Base-by-base conservation (phyloP, 2,329 filamentous ascomycete genomes). In the Sphaceloma murrayae region DNA sequence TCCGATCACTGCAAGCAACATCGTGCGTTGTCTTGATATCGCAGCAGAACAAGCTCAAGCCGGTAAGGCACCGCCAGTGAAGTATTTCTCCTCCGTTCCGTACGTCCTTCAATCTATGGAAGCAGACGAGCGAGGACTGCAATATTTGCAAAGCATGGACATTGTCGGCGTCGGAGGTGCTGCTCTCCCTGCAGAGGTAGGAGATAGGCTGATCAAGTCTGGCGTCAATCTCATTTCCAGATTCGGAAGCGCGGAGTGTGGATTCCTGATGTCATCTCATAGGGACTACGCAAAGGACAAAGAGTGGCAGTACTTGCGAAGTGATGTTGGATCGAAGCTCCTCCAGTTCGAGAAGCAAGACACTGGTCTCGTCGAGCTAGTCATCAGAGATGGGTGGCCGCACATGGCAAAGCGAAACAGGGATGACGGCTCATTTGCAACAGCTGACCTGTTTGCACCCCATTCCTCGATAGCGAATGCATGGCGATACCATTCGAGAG, bases 241-340 rank as follows among this genome's bases (percentile, higher is more conserved):
- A 30, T 79, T 77, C 55, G 78, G 78, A 2, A 81, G 76, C 52
- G 74, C 76, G 6, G 78, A 82, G 54, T 81, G 77, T 46, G 77
- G 78, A 0, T 82, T 82, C 48, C 56, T 82, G 10, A 65, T 82
- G 54, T 78, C 74, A 3, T 82, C 78, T 0, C 68, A 75, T 54
- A 68, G 77, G 16, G 61, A 75, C 17, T 81, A 73, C 46, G 47
- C 45, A 0, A 56, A 49, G 0, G 77, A 82, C 46, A 66, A 60
- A n/a, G 70, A 72, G 2, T 82, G 77, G 77, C 69, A 79, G 48
- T 79, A 74, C 48, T 63, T 82, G 1, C 67, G 77, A 6, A 58
- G 65, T 1, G 54, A 59, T 1, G 56, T 58, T n/a, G 58, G 55
- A 13, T 32, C 57, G 1, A 40, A 56, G 0, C 51, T 62, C 43